Base-by-base conservation (phyloP, 2,329 filamentous ascomycete species). In the Neophaeococcomyces aloes region DNA sequence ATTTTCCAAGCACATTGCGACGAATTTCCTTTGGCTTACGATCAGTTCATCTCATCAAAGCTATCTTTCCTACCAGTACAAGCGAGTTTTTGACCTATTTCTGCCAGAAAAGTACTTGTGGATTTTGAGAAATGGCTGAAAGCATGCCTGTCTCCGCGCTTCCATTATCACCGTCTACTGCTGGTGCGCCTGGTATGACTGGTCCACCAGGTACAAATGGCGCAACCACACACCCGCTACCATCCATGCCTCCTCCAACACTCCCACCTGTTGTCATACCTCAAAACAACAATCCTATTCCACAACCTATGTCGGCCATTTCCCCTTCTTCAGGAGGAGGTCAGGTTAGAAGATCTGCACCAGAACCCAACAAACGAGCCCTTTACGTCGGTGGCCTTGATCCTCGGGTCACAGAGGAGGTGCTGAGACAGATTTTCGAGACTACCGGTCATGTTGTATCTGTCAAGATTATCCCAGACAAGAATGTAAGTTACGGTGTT, bases 381-480 rank as follows among this genome's bases (percentile, higher is more conserved):
- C 71, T 98, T 50, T 98, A 98, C 60, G 86, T 98, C 47, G 91
- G 91, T 51, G 91, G 91, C 44, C 72, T 98, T 55, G 91, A 98
- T 63, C 86, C 88, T 57, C 79, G 91, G 54, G 89, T 96, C 50
- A 95, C 89, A 25, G 89, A 96, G 67, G 89, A 96, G 61, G 86
- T 96, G 45, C 68, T 96, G 64, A 86, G 87, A 60, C 89, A 96
- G 66, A 96, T 96, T 58, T 98, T 98, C 60, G 91, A 98, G 72
- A 98, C 91, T 5, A 95, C 88, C 47, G 91, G 91, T 45, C 91
- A 98, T 67, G 91, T 98, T 53, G 83, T 94, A 68, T 95, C 86
- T 61, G 91, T 98, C 62, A 98, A 98, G 75, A 95, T 98, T 61
- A 98, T 98, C 63, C 91, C 91, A 41, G 91, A 98, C 74, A 98